Percentiles rank a stretch among this genome's conserved stretches.
These are phyloP conservation scores for Trypanosomatidae sp. DNA, from an alignment of 208 protist species.

Conservation along the genomic window DNA sequence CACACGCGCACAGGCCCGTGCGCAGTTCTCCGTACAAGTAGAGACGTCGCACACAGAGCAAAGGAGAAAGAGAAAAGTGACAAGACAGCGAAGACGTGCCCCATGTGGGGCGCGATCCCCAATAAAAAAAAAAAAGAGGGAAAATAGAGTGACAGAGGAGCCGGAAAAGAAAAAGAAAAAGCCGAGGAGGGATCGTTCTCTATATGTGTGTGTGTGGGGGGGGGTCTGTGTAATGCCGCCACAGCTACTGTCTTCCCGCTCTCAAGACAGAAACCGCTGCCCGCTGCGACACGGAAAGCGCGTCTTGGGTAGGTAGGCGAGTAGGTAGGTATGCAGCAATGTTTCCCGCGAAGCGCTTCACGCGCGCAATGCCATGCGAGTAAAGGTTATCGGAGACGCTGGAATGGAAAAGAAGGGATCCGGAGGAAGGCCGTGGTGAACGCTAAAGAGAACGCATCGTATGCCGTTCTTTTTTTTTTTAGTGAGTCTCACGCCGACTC, in stretches of 20 bases:
- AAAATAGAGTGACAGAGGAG: background rate
- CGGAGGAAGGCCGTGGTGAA: background rate
- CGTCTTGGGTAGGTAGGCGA: background rate
- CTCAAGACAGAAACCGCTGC: background rate
- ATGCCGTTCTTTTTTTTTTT: background rate
- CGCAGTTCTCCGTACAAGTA: background rate
- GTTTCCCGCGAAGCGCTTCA: background rate
- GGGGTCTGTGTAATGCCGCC: background rate
- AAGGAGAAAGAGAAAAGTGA: background rate
- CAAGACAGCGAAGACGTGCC: background rate
- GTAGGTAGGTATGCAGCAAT: background rate
- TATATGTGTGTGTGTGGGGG: background rate
- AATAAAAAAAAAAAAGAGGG: background rate
- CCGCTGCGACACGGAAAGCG: background rate
- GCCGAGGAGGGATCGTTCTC: background rate
- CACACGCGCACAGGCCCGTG: background rate
- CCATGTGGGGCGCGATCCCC: too few relatives aligned
- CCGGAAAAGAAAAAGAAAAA: background rate
- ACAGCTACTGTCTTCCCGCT: too few relatives aligned
- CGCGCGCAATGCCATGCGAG: background rate
- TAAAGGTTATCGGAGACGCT: background rate
- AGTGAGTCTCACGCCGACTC: background rate
- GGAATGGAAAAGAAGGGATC: background rate
- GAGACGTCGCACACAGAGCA: background rate
- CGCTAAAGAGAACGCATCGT: background rate